These are phyloP conservation scores for Chalciporus chontae DNA, from an alignment of 768 basidiomycete genomes.

Conservation along the genomic window DNA sequence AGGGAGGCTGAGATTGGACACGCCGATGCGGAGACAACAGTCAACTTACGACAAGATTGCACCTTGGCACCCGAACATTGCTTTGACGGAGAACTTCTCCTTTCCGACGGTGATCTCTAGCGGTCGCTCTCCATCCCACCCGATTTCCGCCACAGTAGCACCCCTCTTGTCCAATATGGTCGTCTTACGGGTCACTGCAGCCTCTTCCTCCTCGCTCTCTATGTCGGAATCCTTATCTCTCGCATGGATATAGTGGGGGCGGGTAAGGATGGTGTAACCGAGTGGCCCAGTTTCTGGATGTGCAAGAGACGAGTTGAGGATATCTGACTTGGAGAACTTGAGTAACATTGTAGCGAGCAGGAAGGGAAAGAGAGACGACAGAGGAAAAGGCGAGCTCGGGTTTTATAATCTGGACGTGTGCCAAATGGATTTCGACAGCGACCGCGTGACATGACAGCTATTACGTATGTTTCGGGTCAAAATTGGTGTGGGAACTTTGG, in stretches of 20 bases:
- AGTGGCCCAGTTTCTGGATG: slow-evolving; percentile 49
- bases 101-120: slow-evolving; percentile 47
- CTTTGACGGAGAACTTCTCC: slow-evolving; percentile 47
- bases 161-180: slow-evolving; percentile 42
- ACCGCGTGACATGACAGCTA: background rate
- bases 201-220: slow-evolving; percentile 25
- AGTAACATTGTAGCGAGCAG: slow-evolving; percentile 42
- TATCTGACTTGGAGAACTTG: slow-evolving; percentile 55
- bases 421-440: background rate
- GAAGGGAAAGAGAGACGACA: background rate
- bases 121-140: slow-evolving; percentile 53
- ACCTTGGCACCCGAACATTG: slow-evolving; percentile 55
- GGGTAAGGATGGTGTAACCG: slow-evolving; percentile 49
- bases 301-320: slow-evolving; percentile 53
- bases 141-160: slow-evolving; percentile 41
- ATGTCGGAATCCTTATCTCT: slow-evolving; percentile 27
- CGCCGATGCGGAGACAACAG: background rate
- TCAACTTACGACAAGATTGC: slow-evolving; percentile 50
- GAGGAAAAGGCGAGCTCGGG: background rate
- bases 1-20: background rate
- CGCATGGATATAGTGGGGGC: slow-evolving; percentile 28
- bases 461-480: slow-evolving; percentile 1
- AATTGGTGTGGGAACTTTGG: slow-evolving; percentile 5
- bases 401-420: background rate
- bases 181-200: slow-evolving; percentile 37